Evolutionary conservation across 2,329 filamentous ascomycete species (phyloP).

Genomic region (Cladosporium phlei): DNA sequence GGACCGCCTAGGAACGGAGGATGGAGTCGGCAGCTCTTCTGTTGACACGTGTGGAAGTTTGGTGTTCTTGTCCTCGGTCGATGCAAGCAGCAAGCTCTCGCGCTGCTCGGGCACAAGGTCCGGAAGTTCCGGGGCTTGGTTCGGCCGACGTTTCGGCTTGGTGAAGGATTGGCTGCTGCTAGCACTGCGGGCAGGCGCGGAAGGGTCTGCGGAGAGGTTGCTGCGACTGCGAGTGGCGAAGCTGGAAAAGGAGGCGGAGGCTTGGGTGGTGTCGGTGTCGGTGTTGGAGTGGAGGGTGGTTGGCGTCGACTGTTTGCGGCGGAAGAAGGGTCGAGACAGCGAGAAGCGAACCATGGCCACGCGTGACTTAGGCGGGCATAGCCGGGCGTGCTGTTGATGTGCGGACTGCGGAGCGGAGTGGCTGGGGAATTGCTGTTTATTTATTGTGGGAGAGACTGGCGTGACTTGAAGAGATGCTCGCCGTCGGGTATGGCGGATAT

Average conservation of each 20-base stretch:
- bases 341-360: constrained; percentile 21
- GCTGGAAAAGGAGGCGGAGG: too few species aligned
- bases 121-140: constrained; percentile 15
- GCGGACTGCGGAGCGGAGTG: too few species aligned
- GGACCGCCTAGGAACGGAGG: background rate
- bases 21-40: background rate
- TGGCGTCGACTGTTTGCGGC: constrained; percentile 20
- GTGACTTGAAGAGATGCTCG: too few species aligned
- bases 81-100: constrained; percentile 14
- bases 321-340: constrained; percentile 20
- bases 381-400: background rate
- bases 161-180: background rate
- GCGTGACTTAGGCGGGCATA: constrained; percentile 10
- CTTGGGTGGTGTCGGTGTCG: constrained; percentile 15
- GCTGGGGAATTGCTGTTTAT: background rate
- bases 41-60: background rate
- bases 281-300: constrained; percentile 13
- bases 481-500: too few species aligned
- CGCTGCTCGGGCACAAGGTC: constrained; percentile 18
- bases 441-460: too few species aligned
- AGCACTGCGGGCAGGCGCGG: background rate
- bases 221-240: constrained; percentile 18
- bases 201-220: constrained; percentile 8
- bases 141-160: constrained; percentile 6
- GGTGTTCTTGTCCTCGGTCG: background rate